Evolutionary conservation across 2,329 filamentous ascomycete genomes (phyloP).

Genomic region (Verticillium albo-atrum): DNA sequence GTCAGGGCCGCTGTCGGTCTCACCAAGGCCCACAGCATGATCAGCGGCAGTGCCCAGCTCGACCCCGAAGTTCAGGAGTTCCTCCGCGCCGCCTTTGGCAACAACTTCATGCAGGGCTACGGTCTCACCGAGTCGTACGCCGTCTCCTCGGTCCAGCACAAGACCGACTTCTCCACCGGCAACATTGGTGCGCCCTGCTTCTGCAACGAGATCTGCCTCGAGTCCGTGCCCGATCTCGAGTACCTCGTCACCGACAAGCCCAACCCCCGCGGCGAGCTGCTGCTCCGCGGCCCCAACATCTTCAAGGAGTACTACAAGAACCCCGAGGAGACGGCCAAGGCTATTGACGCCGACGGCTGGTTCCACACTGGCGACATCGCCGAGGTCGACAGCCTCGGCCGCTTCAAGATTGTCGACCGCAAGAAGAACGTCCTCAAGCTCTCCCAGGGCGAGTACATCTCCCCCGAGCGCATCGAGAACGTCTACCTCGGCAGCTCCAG

Average conservation of each 20-base stretch:
- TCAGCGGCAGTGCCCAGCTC: slow-evolving; percentile 86
- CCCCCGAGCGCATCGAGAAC: slow-evolving; percentile 94
- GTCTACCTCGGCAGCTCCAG: slow-evolving; percentile 80
- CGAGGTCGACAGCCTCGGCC: slow-evolving; percentile 76
- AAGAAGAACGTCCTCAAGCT: slow-evolving; percentile 99
- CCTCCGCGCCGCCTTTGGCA: slow-evolving; percentile 76
- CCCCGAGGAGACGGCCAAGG: slow-evolving; percentile 77
- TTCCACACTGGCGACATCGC: slow-evolving; percentile 95
- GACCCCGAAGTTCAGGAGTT: slow-evolving; percentile 87
- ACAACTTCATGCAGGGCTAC: slow-evolving; percentile 80
- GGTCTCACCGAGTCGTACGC: slow-evolving; percentile 94
- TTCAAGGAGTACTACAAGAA: slow-evolving; percentile 92
- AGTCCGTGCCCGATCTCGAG: slow-evolving; percentile 90
- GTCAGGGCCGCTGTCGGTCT: slow-evolving; percentile 79
- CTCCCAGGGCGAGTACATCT: slow-evolving; percentile 96
- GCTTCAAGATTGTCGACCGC: slow-evolving; percentile 90
- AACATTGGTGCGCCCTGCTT: slow-evolving; percentile 75
- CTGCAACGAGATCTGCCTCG: slow-evolving; percentile 69
- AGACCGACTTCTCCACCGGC: slow-evolving; percentile 68
- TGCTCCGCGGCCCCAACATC: slow-evolving; percentile 73
- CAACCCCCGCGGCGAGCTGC: slow-evolving; percentile 81
- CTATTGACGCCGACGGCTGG: slow-evolving; percentile 85
- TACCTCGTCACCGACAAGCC: slow-evolving; percentile 87
- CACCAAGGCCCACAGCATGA: slow-evolving; percentile 66
- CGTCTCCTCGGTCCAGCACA: slow-evolving; percentile 63